phyloP scores from a whole-genome alignment of 768 basidiomycete species.

The Hirschioporus abietinus region DNA sequence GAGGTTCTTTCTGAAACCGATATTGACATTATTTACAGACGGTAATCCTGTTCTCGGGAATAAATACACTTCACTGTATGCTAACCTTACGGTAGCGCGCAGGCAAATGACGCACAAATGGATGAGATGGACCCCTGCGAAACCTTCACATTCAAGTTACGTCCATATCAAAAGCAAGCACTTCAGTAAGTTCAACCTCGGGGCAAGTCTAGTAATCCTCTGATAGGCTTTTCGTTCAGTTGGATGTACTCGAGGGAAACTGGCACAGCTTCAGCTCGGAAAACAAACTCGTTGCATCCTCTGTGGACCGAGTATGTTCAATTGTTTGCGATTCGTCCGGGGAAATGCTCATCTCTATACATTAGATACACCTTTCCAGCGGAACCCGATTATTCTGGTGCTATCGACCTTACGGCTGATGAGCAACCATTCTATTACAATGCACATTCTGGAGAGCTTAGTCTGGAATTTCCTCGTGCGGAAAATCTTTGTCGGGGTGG shows the following conservation, averaged over 20 bases:
- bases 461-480: slow-evolving; percentile 76
- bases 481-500: slow-evolving; percentile 78
- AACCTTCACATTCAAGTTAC: slow-evolving; percentile 68
- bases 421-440: slow-evolving; percentile 85
- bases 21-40: slow-evolving; percentile 78
- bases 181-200: slow-evolving; percentile 44
- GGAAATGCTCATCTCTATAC: slow-evolving; percentile 11
- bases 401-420: slow-evolving; percentile 78
- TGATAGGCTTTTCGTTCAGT: slow-evolving; percentile 29
- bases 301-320: slow-evolving; percentile 82
- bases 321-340: slow-evolving; percentile 6
- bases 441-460: slow-evolving; percentile 86
- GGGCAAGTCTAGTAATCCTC: neutral
- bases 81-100: slow-evolving; percentile 52
- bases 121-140: slow-evolving; percentile 76
- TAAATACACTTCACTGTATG: neutral
- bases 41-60: slow-evolving; percentile 36
- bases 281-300: slow-evolving; percentile 79
- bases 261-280: slow-evolving; percentile 63
- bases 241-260: slow-evolving; percentile 92
- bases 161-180: slow-evolving; percentile 93
- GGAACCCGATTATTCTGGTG: slow-evolving; percentile 46
- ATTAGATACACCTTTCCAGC: slow-evolving; percentile 69
- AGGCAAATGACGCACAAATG: slow-evolving; percentile 70
- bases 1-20: slow-evolving; percentile 81